Evolutionary conservation across 495 filamentous ascomycete genomes (phyloP).

Genomic region (Xylaria palmicola): DNA sequence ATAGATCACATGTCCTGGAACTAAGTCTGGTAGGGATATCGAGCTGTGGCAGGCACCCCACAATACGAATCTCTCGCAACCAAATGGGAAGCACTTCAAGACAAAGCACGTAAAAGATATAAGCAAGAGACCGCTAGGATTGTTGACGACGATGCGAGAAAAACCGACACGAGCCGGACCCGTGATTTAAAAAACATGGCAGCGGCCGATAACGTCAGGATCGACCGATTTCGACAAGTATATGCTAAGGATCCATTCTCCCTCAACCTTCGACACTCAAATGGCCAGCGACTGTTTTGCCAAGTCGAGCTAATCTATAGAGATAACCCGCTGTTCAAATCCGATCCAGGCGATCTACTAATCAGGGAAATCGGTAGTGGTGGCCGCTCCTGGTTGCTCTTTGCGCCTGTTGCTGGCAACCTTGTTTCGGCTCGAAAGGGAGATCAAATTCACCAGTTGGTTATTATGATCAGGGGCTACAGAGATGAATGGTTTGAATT

Average conservation of each 20-base stretch:
- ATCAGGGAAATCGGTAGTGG: slow-evolving; percentile 81
- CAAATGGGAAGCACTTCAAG: slow-evolving; percentile 63
- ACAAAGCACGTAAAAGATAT: slow-evolving; percentile 71
- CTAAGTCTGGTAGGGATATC: slow-evolving; percentile 29
- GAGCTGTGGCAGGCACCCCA: slow-evolving; percentile 19
- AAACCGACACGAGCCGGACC: slow-evolving; percentile 74
- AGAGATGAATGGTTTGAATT: slow-evolving; percentile 79
- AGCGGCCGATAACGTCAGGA: slow-evolving; percentile 62
- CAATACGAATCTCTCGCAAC: slow-evolving; percentile 27
- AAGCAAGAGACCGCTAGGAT: slow-evolving; percentile 84
- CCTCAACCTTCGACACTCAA: slow-evolving; percentile 82
- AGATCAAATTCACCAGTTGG: slow-evolving; percentile 64
- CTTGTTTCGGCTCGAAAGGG: slow-evolving; percentile 79
- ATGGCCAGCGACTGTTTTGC: slow-evolving; percentile 82
- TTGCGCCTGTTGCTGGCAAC: slow-evolving; percentile 71
- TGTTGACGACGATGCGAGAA: slow-evolving; percentile 85
- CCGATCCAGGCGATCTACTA: slow-evolving; percentile 73
- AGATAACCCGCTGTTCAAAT: slow-evolving; percentile 60
- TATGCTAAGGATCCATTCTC: slow-evolving; percentile 86
- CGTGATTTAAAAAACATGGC: slow-evolving; percentile 76
- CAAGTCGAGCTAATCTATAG: slow-evolving; percentile 84
- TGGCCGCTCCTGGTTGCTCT: slow-evolving; percentile 78
- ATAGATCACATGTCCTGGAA: not conserved
- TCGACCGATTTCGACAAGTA: slow-evolving; percentile 74
- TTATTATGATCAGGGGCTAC: slow-evolving; percentile 80